Percentiles rank a stretch among this genome's conserved stretches.
Conservation (phyloP, 179 eudicot genomes). For the Silene coronaria region DNA sequence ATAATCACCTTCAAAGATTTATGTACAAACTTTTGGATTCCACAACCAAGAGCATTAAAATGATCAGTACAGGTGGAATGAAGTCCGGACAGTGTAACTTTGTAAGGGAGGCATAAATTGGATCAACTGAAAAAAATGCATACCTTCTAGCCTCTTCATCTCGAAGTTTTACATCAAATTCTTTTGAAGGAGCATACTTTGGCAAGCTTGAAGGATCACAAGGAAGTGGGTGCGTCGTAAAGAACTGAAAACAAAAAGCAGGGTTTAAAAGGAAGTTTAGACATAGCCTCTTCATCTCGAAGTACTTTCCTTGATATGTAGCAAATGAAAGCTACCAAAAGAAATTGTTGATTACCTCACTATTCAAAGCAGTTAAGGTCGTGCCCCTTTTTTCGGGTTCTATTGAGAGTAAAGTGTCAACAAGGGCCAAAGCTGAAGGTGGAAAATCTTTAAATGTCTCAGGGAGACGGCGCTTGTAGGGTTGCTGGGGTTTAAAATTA, state of each 20-base stretch:
- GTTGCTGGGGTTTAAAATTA: conserved; percentile 44
- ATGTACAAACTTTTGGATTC: too few relatives aligned
- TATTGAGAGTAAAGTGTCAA: conserved; percentile 37
- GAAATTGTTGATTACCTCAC: conserved; percentile 28
- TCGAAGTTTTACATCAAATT: conserved; percentile 39
- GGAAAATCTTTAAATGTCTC: conserved; percentile 47
- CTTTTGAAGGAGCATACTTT: conserved; percentile 43
- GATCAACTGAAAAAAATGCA: neutral
- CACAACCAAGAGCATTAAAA: too few relatives aligned
- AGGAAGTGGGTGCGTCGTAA: conserved; percentile 42
- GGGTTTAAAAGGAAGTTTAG: neutral
- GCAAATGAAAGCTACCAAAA: neutral
- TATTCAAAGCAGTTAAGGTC: conserved; percentile 33
- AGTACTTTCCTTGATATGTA: neutral
- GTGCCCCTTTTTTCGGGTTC: conserved; percentile 43
- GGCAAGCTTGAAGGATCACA: conserved; percentile 49
- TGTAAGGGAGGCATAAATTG: neutral
- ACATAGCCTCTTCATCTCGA: neutral
- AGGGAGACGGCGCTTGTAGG: conserved; percentile 36
- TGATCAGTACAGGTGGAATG: neutral
- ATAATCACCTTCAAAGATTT: too few relatives aligned
- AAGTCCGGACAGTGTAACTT: neutral
- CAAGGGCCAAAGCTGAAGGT: conserved; percentile 35
- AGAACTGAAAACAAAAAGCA: conserved; percentile 30
- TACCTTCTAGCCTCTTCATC: conserved; percentile 49